A percentile compares a stretch with the other conserved stretches of the same genome.
These are phyloP conservation scores for Vararia minispora DNA, from an alignment of 768 basidiomycete genomes.

Conservation along the genomic window DNA sequence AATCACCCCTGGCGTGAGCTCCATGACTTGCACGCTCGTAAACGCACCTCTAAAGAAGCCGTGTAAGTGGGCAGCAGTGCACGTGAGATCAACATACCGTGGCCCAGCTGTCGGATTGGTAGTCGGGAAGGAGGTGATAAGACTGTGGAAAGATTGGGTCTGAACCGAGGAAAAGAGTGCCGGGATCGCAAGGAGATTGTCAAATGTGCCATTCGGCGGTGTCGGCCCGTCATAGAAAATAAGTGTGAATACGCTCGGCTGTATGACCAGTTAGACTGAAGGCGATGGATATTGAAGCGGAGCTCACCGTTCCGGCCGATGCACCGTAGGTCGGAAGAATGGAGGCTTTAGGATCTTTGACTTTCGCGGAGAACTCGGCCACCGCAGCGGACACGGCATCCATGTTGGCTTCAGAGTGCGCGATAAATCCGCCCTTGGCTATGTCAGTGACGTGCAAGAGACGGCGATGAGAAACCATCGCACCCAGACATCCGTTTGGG, in stretches of 20 bases:
- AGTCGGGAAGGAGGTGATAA: conserved; percentile 28
- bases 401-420: background rate
- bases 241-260: conserved; percentile 20
- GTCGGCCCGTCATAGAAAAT: conserved; percentile 52
- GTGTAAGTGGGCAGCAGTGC: conserved; percentile 12
- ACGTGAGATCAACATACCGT: conserved; percentile 14
- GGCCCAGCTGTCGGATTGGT: conserved; percentile 22
- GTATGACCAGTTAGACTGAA: background rate
- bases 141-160: conserved; percentile 29
- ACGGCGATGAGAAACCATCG: conserved; percentile 7
- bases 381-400: conserved; percentile 24
- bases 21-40: background rate
- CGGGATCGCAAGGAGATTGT: conserved; percentile 39
- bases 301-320: conserved; percentile 27
- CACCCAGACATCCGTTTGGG: conserved; percentile 48
- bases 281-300: conserved; percentile 5
- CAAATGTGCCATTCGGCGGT: conserved; percentile 38
- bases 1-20: no score
- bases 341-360: conserved; percentile 39
- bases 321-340: conserved; percentile 38
- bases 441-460: no score
- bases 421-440: background rate
- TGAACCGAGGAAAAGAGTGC: conserved; percentile 19
- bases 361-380: conserved; percentile 27
- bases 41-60: conserved; percentile 10